Percentiles rank a stretch among this genome's conserved stretches.
Evolutionary conservation across 331 rosid genomes (phyloP).

Genomic region (Malus hybrid): DNA sequence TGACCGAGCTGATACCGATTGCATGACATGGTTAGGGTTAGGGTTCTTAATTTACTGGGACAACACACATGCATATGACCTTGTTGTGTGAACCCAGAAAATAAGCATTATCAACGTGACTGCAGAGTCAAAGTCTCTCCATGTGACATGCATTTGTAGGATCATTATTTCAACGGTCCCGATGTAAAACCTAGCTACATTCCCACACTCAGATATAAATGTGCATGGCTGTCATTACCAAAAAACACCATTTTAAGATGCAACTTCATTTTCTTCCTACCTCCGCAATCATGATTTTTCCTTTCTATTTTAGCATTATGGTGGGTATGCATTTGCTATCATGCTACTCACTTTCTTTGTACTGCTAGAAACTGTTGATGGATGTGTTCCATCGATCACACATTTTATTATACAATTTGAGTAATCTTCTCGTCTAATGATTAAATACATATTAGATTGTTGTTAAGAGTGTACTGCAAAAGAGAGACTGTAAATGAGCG

Average conservation of each 20-base stretch:
- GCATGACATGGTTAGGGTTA: neutral
- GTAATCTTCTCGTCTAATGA: neutral
- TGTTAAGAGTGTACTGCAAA: no score
- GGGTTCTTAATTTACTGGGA: neutral
- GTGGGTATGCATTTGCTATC: neutral
- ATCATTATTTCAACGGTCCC: constrained; percentile 1
- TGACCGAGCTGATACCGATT: neutral
- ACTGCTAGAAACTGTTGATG: neutral
- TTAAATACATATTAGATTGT: no score
- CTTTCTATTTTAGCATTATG: neutral
- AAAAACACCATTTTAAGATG: neutral
- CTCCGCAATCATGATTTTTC: neutral
- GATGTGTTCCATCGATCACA: neutral
- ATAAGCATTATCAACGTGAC: neutral
- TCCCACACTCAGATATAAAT: neutral
- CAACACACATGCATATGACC: neutral
- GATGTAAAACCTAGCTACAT: constrained; percentile 1
- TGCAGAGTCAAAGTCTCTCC: neutral
- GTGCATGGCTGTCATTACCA: neutral
- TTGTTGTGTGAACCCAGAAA: neutral
- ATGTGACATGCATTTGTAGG: neutral
- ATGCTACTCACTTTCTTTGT: neutral
- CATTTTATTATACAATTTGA: neutral
- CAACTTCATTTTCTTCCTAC: neutral
- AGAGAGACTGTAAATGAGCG: no score